Base-by-base conservation (phyloP, 345 rosid species). In the Dipteronia sinensis region DNA sequence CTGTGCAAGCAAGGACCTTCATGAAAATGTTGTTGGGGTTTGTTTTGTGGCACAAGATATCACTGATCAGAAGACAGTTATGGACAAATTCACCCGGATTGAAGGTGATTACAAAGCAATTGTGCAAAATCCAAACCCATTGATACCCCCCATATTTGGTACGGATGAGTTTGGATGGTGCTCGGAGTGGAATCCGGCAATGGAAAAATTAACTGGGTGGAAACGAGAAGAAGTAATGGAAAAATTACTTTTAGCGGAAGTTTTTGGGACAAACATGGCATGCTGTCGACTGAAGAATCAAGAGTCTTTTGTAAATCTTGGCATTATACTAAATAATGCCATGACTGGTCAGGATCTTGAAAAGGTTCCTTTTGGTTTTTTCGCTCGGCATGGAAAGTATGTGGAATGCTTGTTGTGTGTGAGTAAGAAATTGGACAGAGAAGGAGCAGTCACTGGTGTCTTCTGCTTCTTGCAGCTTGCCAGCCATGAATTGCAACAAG, bases 401-500 rank as follows among this genome's bases (percentile, higher is more conserved):
- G 89, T 92, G 34, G 98, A 95, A 58, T 91, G 94, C 86, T 84
- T 92, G 80, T 73, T 95, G 80, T 91, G 97, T 34, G 89, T 92
- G 85, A 92, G 87, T 80, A 93, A 93, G 89, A 95, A 91, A 83
- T 74, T 90, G 80, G 94, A 89, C 78, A 63, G 92, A 69, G 97
- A 90, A 72, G 98, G 94, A 77, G 86, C 85, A 2, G 83, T 90
- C 75, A 89, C 92, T 0, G 99, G 99, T 13, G 86, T 91, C 44
- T 93, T 95, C 82, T 95, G 99, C 89, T 95, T 95, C 87, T 82
- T 95, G 87, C 99, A 95, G 86, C 97, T 95, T 10, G 93, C 98
- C 3, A 95, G 99, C 84, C 90, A 77, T 65, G 98, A 95, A 82
- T 87, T 95, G 86, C 98, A 95, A 80, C 94, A 90, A 81, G 98